Base-by-base conservation (phyloP, 305 asterid genomes). In the Caryopteris hybrid region DNA sequence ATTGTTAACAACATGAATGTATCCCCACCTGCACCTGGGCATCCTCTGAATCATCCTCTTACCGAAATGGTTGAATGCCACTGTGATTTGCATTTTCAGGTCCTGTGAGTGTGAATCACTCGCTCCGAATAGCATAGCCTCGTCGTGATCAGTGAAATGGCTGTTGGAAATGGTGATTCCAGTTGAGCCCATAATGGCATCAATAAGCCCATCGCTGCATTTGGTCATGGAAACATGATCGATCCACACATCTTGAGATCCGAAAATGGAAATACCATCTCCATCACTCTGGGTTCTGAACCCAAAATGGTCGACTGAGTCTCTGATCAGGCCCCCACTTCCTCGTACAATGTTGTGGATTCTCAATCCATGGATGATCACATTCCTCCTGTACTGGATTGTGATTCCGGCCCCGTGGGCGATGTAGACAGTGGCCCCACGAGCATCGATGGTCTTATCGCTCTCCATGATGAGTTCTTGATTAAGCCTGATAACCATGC, bases 41-140 rank as follows among this genome's bases (percentile, higher is more conserved):
- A 87, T 89, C 64, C 98, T 89, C 52, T 91, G 96, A 4, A 85
- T 75, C 82, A 91, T 16, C 43, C 95, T 81, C 79, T 91, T 83
- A 0, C 97, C 97, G 86, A n/a, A n/a, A n/a, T n/a, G n/a, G n/a
- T n/a, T n/a, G n/a, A n/a, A n/a, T n/a, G n/a, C n/a, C n/a, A n/a
- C 74, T 0, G 96, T 91, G 50, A 91, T 66, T 62, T 91, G 91
- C 95, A 91, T 89, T n/a, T 78, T 75, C 36, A 36, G 68, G 71
- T 91, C 98, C 5, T 13, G 17, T 0, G 79, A 33, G 78, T 73
- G 45, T 0, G 58, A 25, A 16, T 89, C 92, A 59, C 80, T 82
- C 0, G 94, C 95, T 1, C 96, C 98, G 42, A 91, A 87, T 1
- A 91, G 82, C 85, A 85, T 72, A 0, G 81, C 36, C 36, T 31